A percentile compares a stretch with the other conserved stretches of the same genome.
These are phyloP conservation scores for Aristolochia contorta DNA, from an alignment of 164 flowering plant genomes.

Conservation along the genomic window DNA sequence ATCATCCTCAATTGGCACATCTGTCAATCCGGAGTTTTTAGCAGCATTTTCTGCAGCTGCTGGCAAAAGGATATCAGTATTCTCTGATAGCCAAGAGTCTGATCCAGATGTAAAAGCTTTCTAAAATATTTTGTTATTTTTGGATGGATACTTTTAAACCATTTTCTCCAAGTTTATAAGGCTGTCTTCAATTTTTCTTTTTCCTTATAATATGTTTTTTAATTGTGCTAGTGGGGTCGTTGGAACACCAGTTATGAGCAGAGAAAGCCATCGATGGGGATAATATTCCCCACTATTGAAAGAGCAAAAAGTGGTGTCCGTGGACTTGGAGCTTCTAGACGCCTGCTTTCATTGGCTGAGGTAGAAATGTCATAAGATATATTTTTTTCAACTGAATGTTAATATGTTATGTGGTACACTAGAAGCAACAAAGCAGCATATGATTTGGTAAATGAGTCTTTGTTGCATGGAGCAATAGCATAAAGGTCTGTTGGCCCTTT, in stretches of 20 bases:
- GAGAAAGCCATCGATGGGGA: slow-evolving; percentile 58
- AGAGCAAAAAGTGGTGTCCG: slow-evolving; percentile 47
- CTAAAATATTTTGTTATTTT: background rate
- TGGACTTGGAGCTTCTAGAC: slow-evolving; percentile 63
- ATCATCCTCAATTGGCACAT: slow-evolving; percentile 79
- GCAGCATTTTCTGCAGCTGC: slow-evolving; percentile 87
- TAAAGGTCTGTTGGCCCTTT: too few species aligned
- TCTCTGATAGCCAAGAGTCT: slow-evolving; percentile 74
- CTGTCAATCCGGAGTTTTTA: slow-evolving; percentile 58
- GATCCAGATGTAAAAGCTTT: slow-evolving; percentile 70
- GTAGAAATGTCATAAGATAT: slow-evolving; percentile 20
- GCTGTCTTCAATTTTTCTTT: background rate
- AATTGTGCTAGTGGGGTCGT: slow-evolving; percentile 64
- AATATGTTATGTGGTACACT: background rate
- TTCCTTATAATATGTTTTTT: too few species aligned
- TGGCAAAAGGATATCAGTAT: slow-evolving; percentile 52
- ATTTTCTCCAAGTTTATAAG: background rate
- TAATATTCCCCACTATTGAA: slow-evolving; percentile 72
- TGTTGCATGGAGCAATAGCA: background rate
- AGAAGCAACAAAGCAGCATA: background rate
- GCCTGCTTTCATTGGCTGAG: slow-evolving; percentile 79
- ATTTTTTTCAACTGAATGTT: background rate
- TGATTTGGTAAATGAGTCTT: background rate
- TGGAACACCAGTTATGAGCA: slow-evolving; percentile 77
- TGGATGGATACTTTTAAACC: background rate